These are phyloP conservation scores for Aspergillus olivimuriae DNA, from an alignment of 495 filamentous ascomycete genomes.

Conservation along the genomic window DNA sequence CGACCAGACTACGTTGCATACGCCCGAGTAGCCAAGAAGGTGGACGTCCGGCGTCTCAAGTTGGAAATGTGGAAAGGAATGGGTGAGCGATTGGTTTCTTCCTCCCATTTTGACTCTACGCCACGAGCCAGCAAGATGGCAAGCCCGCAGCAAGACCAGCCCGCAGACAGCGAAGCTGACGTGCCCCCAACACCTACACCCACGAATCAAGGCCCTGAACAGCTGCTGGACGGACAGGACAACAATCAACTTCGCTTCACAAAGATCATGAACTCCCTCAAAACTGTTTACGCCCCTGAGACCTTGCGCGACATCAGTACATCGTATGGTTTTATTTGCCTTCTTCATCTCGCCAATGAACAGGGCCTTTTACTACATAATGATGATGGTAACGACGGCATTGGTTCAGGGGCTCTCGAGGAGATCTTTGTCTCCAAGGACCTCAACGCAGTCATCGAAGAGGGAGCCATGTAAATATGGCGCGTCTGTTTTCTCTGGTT, in stretches of 20 bases:
- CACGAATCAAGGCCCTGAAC: conserved; percentile 14
- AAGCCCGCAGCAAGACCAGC: conserved; percentile 19
- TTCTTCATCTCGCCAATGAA: conserved; percentile 95
- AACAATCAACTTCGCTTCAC: conserved; percentile 72
- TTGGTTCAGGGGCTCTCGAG: conserved; percentile 27
- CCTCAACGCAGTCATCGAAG: conserved; percentile 35
- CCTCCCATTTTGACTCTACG: conserved; percentile 27
- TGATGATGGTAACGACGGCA: conserved; percentile 28
- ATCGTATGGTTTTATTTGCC: conserved; percentile 92
- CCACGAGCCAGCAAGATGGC: too few species aligned
- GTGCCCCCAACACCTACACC: conserved; percentile 32
- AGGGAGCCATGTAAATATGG: conserved; percentile 23
- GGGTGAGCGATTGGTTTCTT: conserved; percentile 42
- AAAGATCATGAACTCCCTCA: conserved; percentile 78
- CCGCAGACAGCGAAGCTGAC: conserved; percentile 24
- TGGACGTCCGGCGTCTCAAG: conserved; percentile 92
- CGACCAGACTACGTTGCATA: conserved; percentile 96
- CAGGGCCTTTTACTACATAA: conserved; percentile 71
- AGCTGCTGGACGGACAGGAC: conserved; percentile 19
- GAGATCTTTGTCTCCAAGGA: conserved; percentile 41
- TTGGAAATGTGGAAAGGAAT: conserved; percentile 94
- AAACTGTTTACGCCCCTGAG: conserved; percentile 75
- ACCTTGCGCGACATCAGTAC: conserved; percentile 93
- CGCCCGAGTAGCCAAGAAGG: conserved; percentile 94
- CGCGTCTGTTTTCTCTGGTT: not conserved